phyloP scores from a whole-genome alignment of 2,329 filamentous ascomycete genomes.

The Neurospora crassa region DNA sequence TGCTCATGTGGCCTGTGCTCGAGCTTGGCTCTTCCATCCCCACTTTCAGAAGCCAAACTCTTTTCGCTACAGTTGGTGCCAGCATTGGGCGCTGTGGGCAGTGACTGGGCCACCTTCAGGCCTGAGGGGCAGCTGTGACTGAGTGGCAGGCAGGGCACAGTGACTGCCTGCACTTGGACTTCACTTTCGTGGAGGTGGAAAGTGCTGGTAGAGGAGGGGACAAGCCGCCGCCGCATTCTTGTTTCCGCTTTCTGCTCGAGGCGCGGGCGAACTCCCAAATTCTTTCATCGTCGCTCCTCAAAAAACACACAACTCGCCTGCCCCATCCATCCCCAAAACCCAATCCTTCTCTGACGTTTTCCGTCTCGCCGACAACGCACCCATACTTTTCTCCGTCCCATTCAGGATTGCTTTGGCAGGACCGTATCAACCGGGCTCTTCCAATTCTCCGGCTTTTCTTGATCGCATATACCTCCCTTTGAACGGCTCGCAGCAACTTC shows the following conservation, averaged over 20 bases:
- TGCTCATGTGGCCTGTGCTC: neutral
- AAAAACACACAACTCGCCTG: slow-evolving; percentile 1
- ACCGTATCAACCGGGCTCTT: neutral
- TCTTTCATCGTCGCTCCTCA: slow-evolving; percentile 14
- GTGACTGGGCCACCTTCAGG: neutral
- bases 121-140: neutral
- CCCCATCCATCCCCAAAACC: slow-evolving; percentile 1
- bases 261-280: slow-evolving; percentile 12
- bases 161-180: neutral
- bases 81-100: neutral
- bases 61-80: neutral
- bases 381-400: neutral
- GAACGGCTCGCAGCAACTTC: neutral
- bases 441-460: neutral
- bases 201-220: neutral
- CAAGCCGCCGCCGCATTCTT: slow-evolving; percentile 6
- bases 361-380: neutral
- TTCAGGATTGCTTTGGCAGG: neutral
- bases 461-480: neutral
- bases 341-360: slow-evolving; percentile 2
- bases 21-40: neutral
- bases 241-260: slow-evolving; percentile 13
- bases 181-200: neutral
- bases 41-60: neutral
- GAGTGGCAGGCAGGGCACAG: neutral